Evolutionary conservation across 805 yeast genomes (phyloP).

Genomic region (Yarrowia sp.): DNA sequence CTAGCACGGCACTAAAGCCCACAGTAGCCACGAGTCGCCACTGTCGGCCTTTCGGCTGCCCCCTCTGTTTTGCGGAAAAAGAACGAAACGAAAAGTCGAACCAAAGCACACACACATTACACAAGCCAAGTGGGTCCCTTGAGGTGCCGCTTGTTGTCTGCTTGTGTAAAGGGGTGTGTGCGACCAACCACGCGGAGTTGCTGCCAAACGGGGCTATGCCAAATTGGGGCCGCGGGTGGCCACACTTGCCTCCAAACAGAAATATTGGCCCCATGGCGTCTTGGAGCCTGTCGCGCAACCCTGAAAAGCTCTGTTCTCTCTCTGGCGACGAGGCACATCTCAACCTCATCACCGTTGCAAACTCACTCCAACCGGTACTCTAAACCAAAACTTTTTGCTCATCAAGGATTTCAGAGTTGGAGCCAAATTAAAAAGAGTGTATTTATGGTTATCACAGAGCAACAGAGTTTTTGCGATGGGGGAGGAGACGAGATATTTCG

Average conservation of each 20-base stretch:
- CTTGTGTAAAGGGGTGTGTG: too few relatives aligned
- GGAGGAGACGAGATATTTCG: background rate
- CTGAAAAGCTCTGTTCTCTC: too few relatives aligned
- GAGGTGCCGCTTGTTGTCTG: background rate
- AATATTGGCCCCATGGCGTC: too few relatives aligned
- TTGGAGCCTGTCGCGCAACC: too few relatives aligned
- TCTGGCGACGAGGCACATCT: too few relatives aligned
- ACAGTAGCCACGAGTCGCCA: too few relatives aligned
- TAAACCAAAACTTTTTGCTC: slow-evolving; percentile 16
- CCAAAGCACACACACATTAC: background rate
- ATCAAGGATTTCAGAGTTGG: slow-evolving; percentile 19
- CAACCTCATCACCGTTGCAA: background rate
- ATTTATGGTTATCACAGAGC: slow-evolving; percentile 11
- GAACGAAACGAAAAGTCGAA: background rate
- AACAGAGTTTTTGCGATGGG: background rate
- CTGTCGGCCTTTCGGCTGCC: too few relatives aligned
- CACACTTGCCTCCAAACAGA: background rate
- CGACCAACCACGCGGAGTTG: background rate
- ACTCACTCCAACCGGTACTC: slow-evolving; percentile 13
- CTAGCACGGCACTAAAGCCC: background rate
- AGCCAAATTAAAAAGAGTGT: slow-evolving; percentile 15
- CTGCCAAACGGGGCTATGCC: background rate
- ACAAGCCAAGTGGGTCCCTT: background rate
- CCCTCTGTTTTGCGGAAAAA: background rate
- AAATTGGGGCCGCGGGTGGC: background rate